A percentile compares a stretch with the other conserved stretches of the same genome.
Evolutionary conservation across 202 grass and related monocot genomes (phyloP).

Genomic region (Cymbopogon flexuosus): DNA sequence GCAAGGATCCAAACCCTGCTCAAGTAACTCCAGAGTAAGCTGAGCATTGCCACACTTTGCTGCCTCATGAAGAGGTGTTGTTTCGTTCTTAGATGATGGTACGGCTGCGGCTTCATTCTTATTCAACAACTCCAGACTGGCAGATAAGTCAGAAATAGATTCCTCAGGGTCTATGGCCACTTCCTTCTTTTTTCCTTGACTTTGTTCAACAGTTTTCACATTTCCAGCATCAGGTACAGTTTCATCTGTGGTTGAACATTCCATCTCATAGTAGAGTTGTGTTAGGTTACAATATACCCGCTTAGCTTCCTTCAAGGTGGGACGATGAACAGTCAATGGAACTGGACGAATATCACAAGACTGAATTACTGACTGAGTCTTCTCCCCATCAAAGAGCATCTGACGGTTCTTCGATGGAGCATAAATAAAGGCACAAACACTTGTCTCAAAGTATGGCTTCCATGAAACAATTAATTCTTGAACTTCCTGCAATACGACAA

Average conservation of each 20-base stretch:
- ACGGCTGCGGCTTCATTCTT: conserved; percentile 9
- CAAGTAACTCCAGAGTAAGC: conserved; percentile 63
- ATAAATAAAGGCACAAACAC: conserved; percentile 59
- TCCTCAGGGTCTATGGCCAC: conserved; percentile 1
- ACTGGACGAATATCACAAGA: conserved; percentile 58
- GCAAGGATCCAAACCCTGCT: conserved; percentile 83
- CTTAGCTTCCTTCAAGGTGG: conserved; percentile 92
- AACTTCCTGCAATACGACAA: conserved; percentile 58
- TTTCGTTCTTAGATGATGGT: conserved; percentile 36
- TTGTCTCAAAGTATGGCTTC: conserved; percentile 70
- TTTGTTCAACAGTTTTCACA: conserved; percentile 22
- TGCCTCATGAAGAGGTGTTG: conserved; percentile 75
- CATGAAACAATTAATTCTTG: conserved; percentile 78
- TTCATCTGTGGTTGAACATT: conserved; percentile 35
- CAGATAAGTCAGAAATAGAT: conserved; percentile 30
- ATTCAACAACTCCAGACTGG: conserved; percentile 16
- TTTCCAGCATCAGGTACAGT: conserved; percentile 25
- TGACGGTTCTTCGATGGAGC: conserved; percentile 80
- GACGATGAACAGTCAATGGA: conserved; percentile 70
- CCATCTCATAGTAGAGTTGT: conserved; percentile 52
- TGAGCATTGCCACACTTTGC: conserved; percentile 67
- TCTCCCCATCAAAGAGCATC: conserved; percentile 84
- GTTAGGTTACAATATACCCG: conserved; percentile 74
- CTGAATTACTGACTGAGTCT: conserved; percentile 51
- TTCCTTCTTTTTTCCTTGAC: conserved; percentile 37